Base-by-base conservation (phyloP, 768 basidiomycete genomes). In the Pilatotrama ljubarskyi region DNA sequence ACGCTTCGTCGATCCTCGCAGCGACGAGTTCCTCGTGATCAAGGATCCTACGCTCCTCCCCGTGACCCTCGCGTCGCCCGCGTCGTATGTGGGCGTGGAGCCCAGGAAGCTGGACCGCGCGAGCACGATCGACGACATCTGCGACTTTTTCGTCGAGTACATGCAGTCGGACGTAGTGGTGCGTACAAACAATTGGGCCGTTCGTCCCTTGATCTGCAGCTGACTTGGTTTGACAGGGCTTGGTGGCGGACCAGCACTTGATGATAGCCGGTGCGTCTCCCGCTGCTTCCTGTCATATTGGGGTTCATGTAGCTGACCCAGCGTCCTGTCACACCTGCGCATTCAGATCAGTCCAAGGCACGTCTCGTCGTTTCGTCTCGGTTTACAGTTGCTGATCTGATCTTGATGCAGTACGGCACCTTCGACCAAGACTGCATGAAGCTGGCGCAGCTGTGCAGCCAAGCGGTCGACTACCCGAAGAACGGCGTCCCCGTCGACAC, bases 81-180 rank as follows among this genome's bases (percentile, higher is more conserved):
- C 85, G 8, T 66, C 72, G 2, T 91, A 93, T 65, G 62, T 73
- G 2, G 47, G 78, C 2, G 74, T 71, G 7, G 62, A 37, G 0
- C 54, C 63, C 10, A 22, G 55, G 5, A 36, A 25, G 7, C 62
- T 74, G 5, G 71, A 58, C 17, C 66, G 80, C 17, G 78, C 82
- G 8, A 83, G 84, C 55, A 83, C 78, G 0, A 80, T 91, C 5
- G 77, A 85, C 1, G 90, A 93, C 64, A 84, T 94, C 14, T 89
- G 87, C 61, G 78, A 93, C 57, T 93, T 94, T 63, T 77, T 93
- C 24, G 84, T 92, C 14, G 85, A 93, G 65, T 94, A 93, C 53
- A 91, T 94, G 69, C 81, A 89, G 64, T 91, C 90, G 0, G 91
- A 94, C 65, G 82, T 91, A 43, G 72, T 91, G 79, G 90, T 91